Evolutionary conservation across 2,329 filamentous ascomycete species (phyloP).

Genomic region (Epichloe festucae): DNA sequence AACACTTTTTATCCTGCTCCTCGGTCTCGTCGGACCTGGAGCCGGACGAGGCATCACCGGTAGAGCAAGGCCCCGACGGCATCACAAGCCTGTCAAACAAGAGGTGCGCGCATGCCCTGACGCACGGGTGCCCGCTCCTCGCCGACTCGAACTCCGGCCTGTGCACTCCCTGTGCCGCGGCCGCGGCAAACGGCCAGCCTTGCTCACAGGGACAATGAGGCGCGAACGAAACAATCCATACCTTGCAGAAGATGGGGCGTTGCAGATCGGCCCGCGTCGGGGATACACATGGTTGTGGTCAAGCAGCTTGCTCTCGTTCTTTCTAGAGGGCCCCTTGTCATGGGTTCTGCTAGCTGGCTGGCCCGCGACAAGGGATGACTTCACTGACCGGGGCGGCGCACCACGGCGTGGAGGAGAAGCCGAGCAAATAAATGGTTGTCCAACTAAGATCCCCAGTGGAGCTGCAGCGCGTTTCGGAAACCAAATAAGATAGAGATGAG

Average conservation of each 20-base stretch:
- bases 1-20: not conserved
- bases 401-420: too few relatives aligned
- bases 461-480: too few relatives aligned
- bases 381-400: too few relatives aligned
- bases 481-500: too few relatives aligned
- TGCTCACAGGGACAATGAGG: conserved; percentile 8
- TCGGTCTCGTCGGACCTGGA: not conserved
- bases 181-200: conserved; percentile 13
- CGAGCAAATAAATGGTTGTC: too few relatives aligned
- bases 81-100: conserved; percentile 15
- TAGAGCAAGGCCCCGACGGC: not conserved
- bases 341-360: too few relatives aligned
- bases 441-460: too few relatives aligned
- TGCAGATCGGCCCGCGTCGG: not conserved
- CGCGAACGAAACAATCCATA: too few relatives aligned
- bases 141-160: conserved; percentile 16
- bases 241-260: not conserved
- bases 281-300: not conserved
- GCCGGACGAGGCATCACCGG: not conserved
- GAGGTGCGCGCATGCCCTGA: conserved; percentile 14
- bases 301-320: too few relatives aligned
- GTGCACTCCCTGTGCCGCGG: conserved; percentile 13
- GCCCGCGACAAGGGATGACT: too few relatives aligned
- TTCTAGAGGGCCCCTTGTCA: too few relatives aligned
- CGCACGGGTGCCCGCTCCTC: conserved; percentile 15